These are phyloP conservation scores for Parsonsia alboflavescens DNA, from an alignment of 257 asterid genomes.

Conservation along the genomic window DNA sequence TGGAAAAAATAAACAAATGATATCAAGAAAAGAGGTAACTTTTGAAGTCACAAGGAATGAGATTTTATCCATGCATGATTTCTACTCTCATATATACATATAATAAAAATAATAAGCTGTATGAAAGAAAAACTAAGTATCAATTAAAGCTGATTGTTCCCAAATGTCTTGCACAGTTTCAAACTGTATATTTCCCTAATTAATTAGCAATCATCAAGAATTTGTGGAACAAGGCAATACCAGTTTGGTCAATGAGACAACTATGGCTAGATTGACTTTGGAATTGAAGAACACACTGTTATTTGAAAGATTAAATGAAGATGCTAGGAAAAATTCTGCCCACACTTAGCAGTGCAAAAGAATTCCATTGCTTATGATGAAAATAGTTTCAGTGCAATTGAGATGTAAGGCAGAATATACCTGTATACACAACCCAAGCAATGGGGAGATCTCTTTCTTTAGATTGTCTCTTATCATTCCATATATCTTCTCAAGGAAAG, in stretches of 20 bases:
- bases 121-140: background rate
- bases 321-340: background rate
- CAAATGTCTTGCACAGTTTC: background rate
- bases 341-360: background rate
- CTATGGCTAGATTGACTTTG: background rate
- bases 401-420: conserved; percentile 29
- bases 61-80: background rate
- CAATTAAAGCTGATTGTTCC: background rate
- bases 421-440: conserved; percentile 96
- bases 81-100: background rate
- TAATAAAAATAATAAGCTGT: background rate
- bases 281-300: background rate
- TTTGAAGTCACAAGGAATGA: conserved; percentile 6
- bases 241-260: background rate
- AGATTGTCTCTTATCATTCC: conserved; percentile 93
- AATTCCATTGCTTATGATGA: background rate
- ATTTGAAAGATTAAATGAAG: background rate
- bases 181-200: background rate
- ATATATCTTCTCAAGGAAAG: conserved; percentile 97
- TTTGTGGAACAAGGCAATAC: background rate
- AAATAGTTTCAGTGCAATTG: background rate
- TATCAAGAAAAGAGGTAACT: background rate
- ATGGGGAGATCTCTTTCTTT: conserved; percentile 93
- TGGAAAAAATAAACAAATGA: conserved; percentile 14
- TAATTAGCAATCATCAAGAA: background rate